Conservation (phyloP, 129 eudicot species). For the Scalesia atractyloides region DNA sequence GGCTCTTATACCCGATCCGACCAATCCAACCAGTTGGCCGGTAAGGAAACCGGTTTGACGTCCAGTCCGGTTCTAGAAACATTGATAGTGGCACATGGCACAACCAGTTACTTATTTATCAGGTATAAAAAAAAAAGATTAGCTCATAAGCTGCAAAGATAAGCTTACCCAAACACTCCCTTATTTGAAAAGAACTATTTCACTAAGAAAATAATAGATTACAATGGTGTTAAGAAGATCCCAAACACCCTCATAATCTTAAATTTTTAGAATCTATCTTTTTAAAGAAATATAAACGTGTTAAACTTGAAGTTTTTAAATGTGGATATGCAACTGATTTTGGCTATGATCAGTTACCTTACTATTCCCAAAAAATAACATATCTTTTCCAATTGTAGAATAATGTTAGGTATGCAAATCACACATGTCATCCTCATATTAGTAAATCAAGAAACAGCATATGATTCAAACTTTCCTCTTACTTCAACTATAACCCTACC, state of each 20-base stretch:
- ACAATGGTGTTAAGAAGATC: background rate
- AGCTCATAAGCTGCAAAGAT: background rate
- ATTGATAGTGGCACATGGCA: too few relatives aligned
- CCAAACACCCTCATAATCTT: background rate
- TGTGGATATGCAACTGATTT: slow-evolving; percentile 22
- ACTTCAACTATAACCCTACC: slow-evolving; percentile 30
- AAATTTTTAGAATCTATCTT: background rate
- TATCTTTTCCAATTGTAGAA: slow-evolving; percentile 22
- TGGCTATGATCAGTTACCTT: slow-evolving; percentile 18
- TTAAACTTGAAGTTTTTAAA: background rate
- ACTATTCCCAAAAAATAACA: slow-evolving; percentile 20
- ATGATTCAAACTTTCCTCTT: slow-evolving; percentile 27
- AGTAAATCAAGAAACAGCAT: slow-evolving; percentile 27
- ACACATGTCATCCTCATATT: slow-evolving; percentile 24
- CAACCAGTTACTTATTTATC: too few relatives aligned
- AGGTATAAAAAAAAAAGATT: too few relatives aligned
- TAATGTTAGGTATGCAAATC: slow-evolving; percentile 35
- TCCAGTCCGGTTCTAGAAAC: too few relatives aligned
- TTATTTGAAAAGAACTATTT: too few relatives aligned
- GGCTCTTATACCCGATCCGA: too few relatives aligned
- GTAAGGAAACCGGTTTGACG: too few relatives aligned
- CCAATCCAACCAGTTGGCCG: too few relatives aligned
- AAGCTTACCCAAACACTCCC: background rate
- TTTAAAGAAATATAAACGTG: background rate
- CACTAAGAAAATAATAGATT: too few relatives aligned